Percentiles rank a stretch among this genome's conserved stretches.
phyloP scores from a whole-genome alignment of 2,329 filamentous ascomycete genomes.

The Nannizzia gypsea region DNA sequence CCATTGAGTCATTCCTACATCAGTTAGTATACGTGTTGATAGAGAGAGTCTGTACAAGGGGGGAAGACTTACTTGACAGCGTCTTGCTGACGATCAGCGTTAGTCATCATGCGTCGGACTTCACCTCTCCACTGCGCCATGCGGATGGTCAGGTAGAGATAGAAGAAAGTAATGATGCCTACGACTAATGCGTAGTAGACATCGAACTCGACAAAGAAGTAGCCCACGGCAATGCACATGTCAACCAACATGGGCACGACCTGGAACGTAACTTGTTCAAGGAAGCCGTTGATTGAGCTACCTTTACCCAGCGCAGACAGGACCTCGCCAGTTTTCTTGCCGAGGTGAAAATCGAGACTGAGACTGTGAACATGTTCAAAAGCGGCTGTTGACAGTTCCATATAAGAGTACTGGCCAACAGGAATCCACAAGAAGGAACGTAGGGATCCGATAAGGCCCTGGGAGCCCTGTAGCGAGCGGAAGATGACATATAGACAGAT shows the following conservation, averaged over 20 bases:
- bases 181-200: slow-evolving; percentile 84
- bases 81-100: slow-evolving; percentile 86
- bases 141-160: slow-evolving; percentile 90
- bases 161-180: slow-evolving; percentile 83
- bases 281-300: slow-evolving; percentile 87
- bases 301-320: slow-evolving; percentile 93
- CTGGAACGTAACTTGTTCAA: slow-evolving; percentile 93
- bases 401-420: slow-evolving; percentile 92
- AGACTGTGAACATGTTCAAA: slow-evolving; percentile 96
- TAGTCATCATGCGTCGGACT: slow-evolving; percentile 85
- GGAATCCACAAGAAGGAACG: slow-evolving; percentile 88
- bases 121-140: slow-evolving; percentile 90
- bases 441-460: slow-evolving; percentile 71
- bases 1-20: slow-evolving; percentile 81
- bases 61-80: slow-evolving; percentile 61
- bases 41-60: neutral
- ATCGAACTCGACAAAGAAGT: slow-evolving; percentile 69
- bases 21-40: slow-evolving; percentile 6
- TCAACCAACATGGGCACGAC: slow-evolving; percentile 92
- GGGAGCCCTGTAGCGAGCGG: slow-evolving; percentile 74
- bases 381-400: slow-evolving; percentile 81
- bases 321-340: slow-evolving; percentile 93
- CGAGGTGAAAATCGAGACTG: slow-evolving; percentile 90
- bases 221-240: slow-evolving; percentile 69
- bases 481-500: slow-evolving; percentile 67